Conservation (phyloP, 768 basidiomycete species). For the Hemileccinum rubropunctum region DNA sequence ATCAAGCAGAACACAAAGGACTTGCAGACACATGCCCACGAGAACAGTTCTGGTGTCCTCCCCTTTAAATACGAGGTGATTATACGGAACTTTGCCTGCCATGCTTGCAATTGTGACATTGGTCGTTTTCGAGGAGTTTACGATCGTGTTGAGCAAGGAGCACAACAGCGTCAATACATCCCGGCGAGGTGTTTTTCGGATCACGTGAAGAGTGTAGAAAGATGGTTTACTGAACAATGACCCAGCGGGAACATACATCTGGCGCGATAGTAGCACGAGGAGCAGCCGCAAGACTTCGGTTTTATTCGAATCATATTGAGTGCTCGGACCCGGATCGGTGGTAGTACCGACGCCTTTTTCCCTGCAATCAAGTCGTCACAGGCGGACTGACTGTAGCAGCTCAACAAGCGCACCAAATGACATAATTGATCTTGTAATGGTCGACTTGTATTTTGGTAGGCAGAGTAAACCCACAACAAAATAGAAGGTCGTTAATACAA, state of each 20-base stretch:
- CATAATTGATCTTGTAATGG: slow-evolving; percentile 80
- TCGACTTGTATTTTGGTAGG: slow-evolving; percentile 74
- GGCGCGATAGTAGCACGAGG: slow-evolving; percentile 83
- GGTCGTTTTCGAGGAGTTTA: slow-evolving; percentile 60
- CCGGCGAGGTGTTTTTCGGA: slow-evolving; percentile 71
- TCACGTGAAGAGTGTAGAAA: slow-evolving; percentile 72
- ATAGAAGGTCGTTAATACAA: slow-evolving; percentile 81
- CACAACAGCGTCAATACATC: slow-evolving; percentile 91
- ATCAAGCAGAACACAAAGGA: slow-evolving; percentile 72
- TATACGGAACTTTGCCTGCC: slow-evolving; percentile 81
- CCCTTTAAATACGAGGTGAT: slow-evolving; percentile 87
- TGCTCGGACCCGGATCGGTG: slow-evolving; percentile 60
- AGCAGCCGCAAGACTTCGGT: slow-evolving; percentile 88
- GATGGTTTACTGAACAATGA: slow-evolving; percentile 72
- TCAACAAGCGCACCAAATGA: slow-evolving; percentile 69
- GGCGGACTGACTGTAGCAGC: slow-evolving; percentile 2
- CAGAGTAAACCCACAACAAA: slow-evolving; percentile 92
- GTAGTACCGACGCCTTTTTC: slow-evolving; percentile 95
- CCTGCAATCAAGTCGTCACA: slow-evolving; percentile 44
- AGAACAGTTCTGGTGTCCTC: slow-evolving; percentile 75
- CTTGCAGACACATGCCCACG: slow-evolving; percentile 72
- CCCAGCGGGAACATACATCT: slow-evolving; percentile 79
- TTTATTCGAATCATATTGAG: slow-evolving; percentile 73
- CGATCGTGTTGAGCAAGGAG: slow-evolving; percentile 87
- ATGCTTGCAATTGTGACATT: slow-evolving; percentile 60